phyloP scores from a whole-genome alignment of 2,329 filamentous ascomycete species.

The Cytospora leucostoma region DNA sequence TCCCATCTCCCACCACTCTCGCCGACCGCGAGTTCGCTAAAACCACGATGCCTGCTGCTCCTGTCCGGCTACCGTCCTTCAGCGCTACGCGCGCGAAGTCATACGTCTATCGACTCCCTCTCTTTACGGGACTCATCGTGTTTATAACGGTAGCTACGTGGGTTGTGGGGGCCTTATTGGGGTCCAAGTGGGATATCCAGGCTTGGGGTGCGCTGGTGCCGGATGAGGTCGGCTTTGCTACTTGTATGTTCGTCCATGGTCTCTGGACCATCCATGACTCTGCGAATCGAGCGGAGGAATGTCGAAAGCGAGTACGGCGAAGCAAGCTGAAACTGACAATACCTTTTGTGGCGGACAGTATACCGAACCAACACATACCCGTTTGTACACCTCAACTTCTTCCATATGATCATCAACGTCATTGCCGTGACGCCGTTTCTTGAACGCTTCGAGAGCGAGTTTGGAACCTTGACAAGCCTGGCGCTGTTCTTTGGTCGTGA shows the following conservation, averaged over 20 bases:
- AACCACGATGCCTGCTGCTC: conserved; percentile 33
- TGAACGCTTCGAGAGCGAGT: conserved; percentile 89
- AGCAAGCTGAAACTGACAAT: conserved; percentile 5
- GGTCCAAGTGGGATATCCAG: conserved; percentile 69
- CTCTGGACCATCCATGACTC: neutral
- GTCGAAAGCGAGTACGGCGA: neutral
- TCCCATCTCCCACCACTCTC: neutral
- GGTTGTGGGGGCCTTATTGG: conserved; percentile 48
- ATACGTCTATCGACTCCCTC: conserved; percentile 80
- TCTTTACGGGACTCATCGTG: conserved; percentile 77
- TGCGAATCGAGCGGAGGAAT: neutral
- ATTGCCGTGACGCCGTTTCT: conserved; percentile 82
- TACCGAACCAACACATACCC: conserved; percentile 93
- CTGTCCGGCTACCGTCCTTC: conserved; percentile 51
- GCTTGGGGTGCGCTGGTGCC: conserved; percentile 81
- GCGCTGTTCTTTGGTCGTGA: conserved; percentile 88
- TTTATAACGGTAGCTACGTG: conserved; percentile 68
- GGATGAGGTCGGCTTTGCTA: conserved; percentile 68
- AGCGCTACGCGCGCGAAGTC: conserved; percentile 74
- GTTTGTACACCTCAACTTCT: conserved; percentile 76
- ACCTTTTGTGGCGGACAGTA: conserved; percentile 54
- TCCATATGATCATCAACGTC: conserved; percentile 80
- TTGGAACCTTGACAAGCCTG: conserved; percentile 86
- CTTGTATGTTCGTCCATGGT: conserved; percentile 57
- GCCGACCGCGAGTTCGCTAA: neutral